phyloP scores from a whole-genome alignment of 768 basidiomycete genomes.

The Daedaleopsis nitida region DNA sequence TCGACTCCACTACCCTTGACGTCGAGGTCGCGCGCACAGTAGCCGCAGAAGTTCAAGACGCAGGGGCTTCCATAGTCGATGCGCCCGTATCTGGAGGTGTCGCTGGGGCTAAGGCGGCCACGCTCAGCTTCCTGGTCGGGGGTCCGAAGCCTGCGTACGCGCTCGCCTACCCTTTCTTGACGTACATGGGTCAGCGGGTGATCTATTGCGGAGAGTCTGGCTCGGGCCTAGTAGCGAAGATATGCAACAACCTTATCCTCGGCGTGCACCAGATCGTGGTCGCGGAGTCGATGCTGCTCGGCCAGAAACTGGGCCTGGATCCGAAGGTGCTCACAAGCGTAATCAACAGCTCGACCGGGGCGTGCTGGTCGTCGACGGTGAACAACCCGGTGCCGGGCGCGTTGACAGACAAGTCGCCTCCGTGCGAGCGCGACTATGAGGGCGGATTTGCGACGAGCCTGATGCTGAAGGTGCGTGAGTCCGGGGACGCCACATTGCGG shows the following conservation, averaged over 20 bases:
- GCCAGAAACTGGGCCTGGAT: slow-evolving; percentile 78
- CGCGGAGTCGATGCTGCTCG: slow-evolving; percentile 90
- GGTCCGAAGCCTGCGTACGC: slow-evolving; percentile 63
- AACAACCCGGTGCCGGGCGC: slow-evolving; percentile 88
- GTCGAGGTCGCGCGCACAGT: slow-evolving; percentile 72
- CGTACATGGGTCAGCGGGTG: slow-evolving; percentile 77
- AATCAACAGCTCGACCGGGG: slow-evolving; percentile 83
- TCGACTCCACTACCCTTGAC: slow-evolving; percentile 92
- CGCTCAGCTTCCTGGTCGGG: slow-evolving; percentile 91
- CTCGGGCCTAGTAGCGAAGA: slow-evolving; percentile 83
- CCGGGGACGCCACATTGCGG: background rate
- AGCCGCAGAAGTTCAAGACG: slow-evolving; percentile 49
- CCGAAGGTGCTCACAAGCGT: slow-evolving; percentile 77
- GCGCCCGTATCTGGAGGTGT: slow-evolving; percentile 95
- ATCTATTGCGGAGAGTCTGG: slow-evolving; percentile 86
- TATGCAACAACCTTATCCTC: slow-evolving; percentile 78
- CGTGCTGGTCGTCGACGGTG: slow-evolving; percentile 80
- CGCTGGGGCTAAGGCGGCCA: slow-evolving; percentile 83
- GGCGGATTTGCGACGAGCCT: slow-evolving; percentile 84
- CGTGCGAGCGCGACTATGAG: slow-evolving; percentile 81
- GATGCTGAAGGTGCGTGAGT: slow-evolving; percentile 73
- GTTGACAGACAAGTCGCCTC: slow-evolving; percentile 70
- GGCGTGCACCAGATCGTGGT: slow-evolving; percentile 71
- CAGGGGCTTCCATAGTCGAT: slow-evolving; percentile 81
- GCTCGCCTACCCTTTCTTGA: slow-evolving; percentile 58